These are phyloP conservation scores for Plasmodium knowlesi DNA, from an alignment of 169 alveolate species.

Conservation along the genomic window DNA sequence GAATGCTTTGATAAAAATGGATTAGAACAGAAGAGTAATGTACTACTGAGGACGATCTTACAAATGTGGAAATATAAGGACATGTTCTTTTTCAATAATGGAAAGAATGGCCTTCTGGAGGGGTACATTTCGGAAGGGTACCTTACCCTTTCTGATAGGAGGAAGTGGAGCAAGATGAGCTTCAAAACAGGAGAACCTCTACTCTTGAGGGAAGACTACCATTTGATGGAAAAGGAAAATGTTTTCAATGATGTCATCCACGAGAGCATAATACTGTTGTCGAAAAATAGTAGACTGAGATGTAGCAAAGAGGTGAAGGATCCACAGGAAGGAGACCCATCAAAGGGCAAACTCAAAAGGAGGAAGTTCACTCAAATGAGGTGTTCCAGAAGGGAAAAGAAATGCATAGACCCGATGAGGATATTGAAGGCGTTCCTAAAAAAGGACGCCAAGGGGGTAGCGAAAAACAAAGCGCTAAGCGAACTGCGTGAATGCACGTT, in stretches of 20 bases:
- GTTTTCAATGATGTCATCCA: conserved; percentile 40
- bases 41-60: conserved; percentile 1
- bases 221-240: conserved; percentile 18
- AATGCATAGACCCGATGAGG: conserved; percentile 26
- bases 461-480: not conserved
- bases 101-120: not conserved
- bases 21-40: not conserved
- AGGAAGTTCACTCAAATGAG: not conserved
- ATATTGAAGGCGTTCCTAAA: conserved; percentile 49
- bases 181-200: not conserved
- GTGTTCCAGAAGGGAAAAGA: not conserved
- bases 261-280: conserved; percentile 22
- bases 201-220: conserved; percentile 12
- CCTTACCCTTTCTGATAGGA: not conserved
- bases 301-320: not conserved
- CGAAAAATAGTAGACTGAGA: not conserved
- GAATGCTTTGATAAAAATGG: not conserved
- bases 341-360: not conserved
- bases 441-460: conserved; percentile 7
- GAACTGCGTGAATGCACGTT: conserved; percentile 45
- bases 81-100: not conserved
- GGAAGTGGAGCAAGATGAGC: not conserved
- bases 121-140: not conserved
- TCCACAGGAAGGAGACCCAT: not conserved
- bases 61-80: conserved; percentile 35